Conservation (phyloP, 805 yeast genomes). For the Wickerhamomyces sydowiorum region DNA sequence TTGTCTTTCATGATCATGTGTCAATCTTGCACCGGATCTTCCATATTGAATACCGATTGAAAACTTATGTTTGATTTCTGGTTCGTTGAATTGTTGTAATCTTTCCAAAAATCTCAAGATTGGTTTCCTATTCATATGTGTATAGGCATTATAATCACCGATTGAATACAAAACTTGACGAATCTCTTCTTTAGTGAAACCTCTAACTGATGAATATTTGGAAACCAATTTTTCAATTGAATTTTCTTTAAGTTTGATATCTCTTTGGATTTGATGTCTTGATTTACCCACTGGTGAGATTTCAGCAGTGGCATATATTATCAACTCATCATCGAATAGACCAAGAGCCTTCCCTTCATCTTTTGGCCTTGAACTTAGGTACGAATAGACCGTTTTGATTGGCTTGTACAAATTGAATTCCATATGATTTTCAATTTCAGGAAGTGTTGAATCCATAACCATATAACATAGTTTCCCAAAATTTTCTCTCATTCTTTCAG, state of each 20-base stretch:
- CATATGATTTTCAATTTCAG: slow-evolving; percentile 64
- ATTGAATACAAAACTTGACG: slow-evolving; percentile 69
- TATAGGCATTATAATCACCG: slow-evolving; percentile 73
- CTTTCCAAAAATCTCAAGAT: slow-evolving; percentile 55
- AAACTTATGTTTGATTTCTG: slow-evolving; percentile 34
- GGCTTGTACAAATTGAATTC: slow-evolving; percentile 75
- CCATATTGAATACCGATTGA: slow-evolving; percentile 64
- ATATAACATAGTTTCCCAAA: slow-evolving; percentile 78
- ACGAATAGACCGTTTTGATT: slow-evolving; percentile 52
- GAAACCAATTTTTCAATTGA: slow-evolving; percentile 57
- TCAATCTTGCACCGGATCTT: slow-evolving; percentile 60
- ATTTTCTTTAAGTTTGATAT: slow-evolving; percentile 61
- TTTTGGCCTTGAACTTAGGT: slow-evolving; percentile 35
- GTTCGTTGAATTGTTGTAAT: slow-evolving; percentile 40
- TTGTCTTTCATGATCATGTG: slow-evolving; percentile 71
- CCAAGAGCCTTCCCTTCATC: slow-evolving; percentile 30
- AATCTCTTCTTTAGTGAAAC: slow-evolving; percentile 52
- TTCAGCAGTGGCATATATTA: slow-evolving; percentile 63
- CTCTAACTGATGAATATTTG: slow-evolving; percentile 37
- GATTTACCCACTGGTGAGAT: slow-evolving; percentile 55
- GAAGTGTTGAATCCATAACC: slow-evolving; percentile 78
- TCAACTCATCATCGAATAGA: slow-evolving; percentile 51
- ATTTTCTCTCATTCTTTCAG: slow-evolving; percentile 72
- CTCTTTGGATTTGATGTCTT: slow-evolving; percentile 46
- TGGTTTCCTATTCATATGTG: slow-evolving; percentile 64